Percentiles rank a stretch among this genome's conserved stretches.
Conservation (phyloP, 495 filamentous ascomycete species). For the Daldinia vernicosa region DNA sequence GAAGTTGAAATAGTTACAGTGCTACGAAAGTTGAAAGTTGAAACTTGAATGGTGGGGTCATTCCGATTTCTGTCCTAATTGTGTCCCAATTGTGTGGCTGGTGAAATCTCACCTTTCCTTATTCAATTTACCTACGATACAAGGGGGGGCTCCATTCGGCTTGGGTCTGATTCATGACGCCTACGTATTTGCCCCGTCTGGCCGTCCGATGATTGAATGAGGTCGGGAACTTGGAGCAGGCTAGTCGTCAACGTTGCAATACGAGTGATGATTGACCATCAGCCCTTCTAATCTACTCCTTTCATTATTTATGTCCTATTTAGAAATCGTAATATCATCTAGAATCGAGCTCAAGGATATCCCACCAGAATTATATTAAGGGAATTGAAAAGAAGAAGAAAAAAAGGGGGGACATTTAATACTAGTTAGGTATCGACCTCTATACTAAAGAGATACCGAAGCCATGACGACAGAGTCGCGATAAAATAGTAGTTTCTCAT, state of each 20-base stretch:
- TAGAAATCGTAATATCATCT: slow-evolving; percentile 8
- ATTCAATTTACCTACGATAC: slow-evolving; percentile 9
- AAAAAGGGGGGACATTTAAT: not conserved
- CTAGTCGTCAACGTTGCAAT: slow-evolving; percentile 12
- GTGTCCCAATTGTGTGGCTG: slow-evolving; percentile 7
- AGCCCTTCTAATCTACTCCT: not conserved
- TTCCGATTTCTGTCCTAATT: not conserved
- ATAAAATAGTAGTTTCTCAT: slow-evolving; percentile 19
- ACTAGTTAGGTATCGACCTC: not conserved
- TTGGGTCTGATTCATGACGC: slow-evolving; percentile 19
- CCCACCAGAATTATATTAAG: not conserved
- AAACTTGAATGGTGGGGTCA: slow-evolving; percentile 19
- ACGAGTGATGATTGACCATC: slow-evolving; percentile 3
- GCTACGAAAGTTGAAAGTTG: not conserved
- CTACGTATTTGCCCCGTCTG: slow-evolving; percentile 18
- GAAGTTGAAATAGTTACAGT: not conserved
- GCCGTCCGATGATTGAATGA: slow-evolving; percentile 17
- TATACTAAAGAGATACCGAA: not conserved
- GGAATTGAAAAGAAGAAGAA: slow-evolving; percentile 1
- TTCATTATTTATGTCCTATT: slow-evolving; percentile 1
- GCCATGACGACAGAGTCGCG: slow-evolving; percentile 31
- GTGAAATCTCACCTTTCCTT: slow-evolving; percentile 13
- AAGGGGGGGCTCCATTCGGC: slow-evolving; percentile 1
- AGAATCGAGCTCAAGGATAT: not conserved
- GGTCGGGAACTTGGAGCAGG: slow-evolving; percentile 9